Conservation (phyloP, 768 basidiomycete genomes). For the Lentinula aciculospora region DNA sequence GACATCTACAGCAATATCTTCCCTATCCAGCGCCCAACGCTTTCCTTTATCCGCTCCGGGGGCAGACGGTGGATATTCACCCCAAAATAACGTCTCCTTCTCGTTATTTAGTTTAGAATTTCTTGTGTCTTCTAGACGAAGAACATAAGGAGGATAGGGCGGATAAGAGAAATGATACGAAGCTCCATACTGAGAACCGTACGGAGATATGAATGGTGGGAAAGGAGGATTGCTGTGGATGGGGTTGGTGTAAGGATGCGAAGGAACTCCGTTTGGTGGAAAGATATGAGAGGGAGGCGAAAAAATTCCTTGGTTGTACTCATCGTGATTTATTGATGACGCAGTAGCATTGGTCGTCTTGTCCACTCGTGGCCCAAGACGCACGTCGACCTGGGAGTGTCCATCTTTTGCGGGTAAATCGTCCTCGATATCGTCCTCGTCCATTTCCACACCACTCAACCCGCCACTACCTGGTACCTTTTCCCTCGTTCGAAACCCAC, state of each 20-base stretch:
- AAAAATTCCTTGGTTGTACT: background rate
- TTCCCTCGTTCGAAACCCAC: slow-evolving; percentile 62
- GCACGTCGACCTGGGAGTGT: background rate
- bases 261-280: background rate
- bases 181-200: background rate
- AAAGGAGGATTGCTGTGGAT: background rate
- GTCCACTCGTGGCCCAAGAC: background rate
- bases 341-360: background rate
- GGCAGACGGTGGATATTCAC: background rate
- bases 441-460: slow-evolving; percentile 37
- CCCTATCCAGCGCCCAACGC: background rate
- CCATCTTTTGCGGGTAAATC: no score
- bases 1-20: background rate
- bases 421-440: background rate
- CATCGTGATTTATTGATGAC: background rate
- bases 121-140: background rate
- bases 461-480: slow-evolving; percentile 52
- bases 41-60: background rate
- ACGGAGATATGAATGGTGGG: background rate
- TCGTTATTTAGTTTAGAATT: background rate
- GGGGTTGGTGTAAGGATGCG: background rate
- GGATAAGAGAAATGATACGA: background rate
- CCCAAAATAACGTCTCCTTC: background rate
- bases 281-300: background rate
- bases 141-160: background rate